These are phyloP conservation scores for Dryas drummondii DNA, from an alignment of 306 rosid genomes.

Conservation along the genomic window DNA sequence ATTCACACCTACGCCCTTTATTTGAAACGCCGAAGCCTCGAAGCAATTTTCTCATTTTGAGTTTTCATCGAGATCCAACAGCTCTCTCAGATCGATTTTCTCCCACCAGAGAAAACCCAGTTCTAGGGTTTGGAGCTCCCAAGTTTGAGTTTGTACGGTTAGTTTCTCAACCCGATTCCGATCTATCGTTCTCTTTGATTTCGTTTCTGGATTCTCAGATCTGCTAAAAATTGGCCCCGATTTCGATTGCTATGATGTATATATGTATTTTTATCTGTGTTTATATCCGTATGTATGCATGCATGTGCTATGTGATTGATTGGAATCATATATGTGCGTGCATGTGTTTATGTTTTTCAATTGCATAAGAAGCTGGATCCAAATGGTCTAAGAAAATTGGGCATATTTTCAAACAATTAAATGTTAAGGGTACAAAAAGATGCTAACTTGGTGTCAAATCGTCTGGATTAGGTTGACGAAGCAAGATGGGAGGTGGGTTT, in stretches of 20 bases:
- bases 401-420: background rate
- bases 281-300: background rate
- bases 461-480: background rate
- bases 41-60: background rate
- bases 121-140: conserved; percentile 23
- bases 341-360: background rate
- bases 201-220: background rate
- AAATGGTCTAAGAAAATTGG: background rate
- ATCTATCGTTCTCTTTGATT: background rate
- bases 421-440: too few species aligned
- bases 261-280: background rate
- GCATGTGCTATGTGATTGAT: background rate
- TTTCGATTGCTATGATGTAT: background rate
- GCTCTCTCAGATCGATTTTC: conserved; percentile 5
- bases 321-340: background rate
- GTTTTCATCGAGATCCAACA: conserved; percentile 10
- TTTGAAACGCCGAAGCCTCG: conserved; percentile 1
- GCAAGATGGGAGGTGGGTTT: conserved; percentile 91
- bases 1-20: background rate
- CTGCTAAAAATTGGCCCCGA: background rate
- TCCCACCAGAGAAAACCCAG: background rate
- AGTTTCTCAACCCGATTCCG: background rate
- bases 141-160: background rate
- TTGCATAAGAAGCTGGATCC: background rate
- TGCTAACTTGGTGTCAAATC: background rate